Conservation (phyloP, 2,329 filamentous ascomycete species). For the Orbilia quercus region DNA sequence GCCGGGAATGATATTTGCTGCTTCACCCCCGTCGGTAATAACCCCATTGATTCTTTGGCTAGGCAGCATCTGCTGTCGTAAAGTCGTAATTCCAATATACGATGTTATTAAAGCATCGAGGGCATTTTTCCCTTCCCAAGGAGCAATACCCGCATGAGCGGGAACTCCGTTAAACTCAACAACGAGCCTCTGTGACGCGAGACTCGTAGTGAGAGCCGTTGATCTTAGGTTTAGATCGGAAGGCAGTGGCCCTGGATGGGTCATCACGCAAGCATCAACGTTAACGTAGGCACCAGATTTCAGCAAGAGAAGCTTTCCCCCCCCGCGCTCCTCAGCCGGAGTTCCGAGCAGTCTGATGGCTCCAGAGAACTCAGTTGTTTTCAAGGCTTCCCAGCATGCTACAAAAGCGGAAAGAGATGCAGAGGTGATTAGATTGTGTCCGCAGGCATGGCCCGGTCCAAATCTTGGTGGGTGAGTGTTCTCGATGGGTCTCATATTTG, state of each 20-base stretch:
- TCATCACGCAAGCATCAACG: conserved; percentile 64
- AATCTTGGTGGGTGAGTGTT: conserved; percentile 62
- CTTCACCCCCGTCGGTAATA: conserved; percentile 68
- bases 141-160: conserved; percentile 70
- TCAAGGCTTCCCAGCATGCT: conserved; percentile 57
- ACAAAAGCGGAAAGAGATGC: conserved; percentile 63
- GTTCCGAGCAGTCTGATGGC: conserved; percentile 63
- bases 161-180: conserved; percentile 67
- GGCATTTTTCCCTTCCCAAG: conserved; percentile 72
- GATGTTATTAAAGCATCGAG: conserved; percentile 69
- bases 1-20: conserved; percentile 71
- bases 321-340: conserved; percentile 65
- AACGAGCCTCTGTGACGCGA: conserved; percentile 62
- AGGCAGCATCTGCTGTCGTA: conserved; percentile 70
- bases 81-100: conserved; percentile 65
- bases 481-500: conserved; percentile 59
- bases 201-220: conserved; percentile 58
- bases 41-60: conserved; percentile 69
- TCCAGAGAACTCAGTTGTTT: conserved; percentile 12
- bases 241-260: conserved; percentile 61
- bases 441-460: conserved; percentile 65
- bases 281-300: conserved; percentile 64
- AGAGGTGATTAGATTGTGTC: conserved; percentile 65
- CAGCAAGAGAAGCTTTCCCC: conserved; percentile 66
- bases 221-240: conserved; percentile 36